phyloP scores from a whole-genome alignment of 768 basidiomycete genomes.

The Hypholoma sublateritium region DNA sequence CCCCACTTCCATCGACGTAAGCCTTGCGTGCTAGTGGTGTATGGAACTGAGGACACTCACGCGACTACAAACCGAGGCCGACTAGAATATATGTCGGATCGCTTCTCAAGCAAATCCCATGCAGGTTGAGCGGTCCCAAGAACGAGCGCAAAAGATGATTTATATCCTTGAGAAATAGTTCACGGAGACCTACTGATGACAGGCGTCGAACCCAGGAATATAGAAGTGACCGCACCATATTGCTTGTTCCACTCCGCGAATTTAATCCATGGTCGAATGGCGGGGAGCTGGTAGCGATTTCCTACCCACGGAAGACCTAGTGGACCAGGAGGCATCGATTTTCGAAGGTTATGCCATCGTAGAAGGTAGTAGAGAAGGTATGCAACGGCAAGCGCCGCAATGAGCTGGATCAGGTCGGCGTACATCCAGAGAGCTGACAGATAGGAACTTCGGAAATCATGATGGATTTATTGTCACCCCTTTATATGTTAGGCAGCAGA shows the following conservation, averaged over 20 bases:
- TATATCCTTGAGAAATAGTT: no score
- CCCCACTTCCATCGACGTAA: constrained; percentile 27
- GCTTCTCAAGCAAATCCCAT: constrained; percentile 37
- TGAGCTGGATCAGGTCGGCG: no score
- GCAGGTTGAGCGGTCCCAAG: constrained; percentile 42
- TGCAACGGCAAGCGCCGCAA: constrained; percentile 11
- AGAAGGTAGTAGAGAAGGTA: constrained; percentile 21
- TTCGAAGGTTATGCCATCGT: constrained; percentile 30
- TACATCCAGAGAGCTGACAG: no score
- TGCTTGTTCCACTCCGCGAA: constrained; percentile 45
- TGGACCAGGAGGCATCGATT: constrained; percentile 47
- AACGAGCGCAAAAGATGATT: constrained; percentile 22
- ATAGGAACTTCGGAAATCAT: no score
- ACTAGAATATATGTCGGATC: constrained; percentile 48
- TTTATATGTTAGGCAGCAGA: no score
- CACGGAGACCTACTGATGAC: constrained; percentile 32
- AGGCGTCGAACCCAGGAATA: constrained; percentile 41
- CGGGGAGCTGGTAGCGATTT: constrained; percentile 44
- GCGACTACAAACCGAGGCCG: constrained; percentile 47
- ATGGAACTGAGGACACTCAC: constrained; percentile 17
- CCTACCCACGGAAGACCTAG: constrained; percentile 43
- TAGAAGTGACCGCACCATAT: constrained; percentile 46
- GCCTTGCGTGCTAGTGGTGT: no score
- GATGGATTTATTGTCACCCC: no score
- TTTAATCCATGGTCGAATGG: constrained; percentile 45